phyloP scores from a whole-genome alignment of 768 basidiomycete genomes.

The Podaxis sp. region DNA sequence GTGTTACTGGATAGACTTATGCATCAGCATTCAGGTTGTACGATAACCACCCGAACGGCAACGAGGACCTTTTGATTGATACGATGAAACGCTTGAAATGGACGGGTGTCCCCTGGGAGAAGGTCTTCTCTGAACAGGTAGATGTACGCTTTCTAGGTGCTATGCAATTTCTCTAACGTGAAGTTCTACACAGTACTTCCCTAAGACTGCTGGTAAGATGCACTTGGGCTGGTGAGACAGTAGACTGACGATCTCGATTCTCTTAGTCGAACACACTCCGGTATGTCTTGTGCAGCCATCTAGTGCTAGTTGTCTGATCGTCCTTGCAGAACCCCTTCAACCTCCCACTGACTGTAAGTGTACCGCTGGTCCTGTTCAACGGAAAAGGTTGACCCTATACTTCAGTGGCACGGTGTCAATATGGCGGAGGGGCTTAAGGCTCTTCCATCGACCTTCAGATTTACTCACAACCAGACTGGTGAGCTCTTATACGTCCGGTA shows the following conservation, averaged over 20 bases:
- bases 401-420: constrained; percentile 57
- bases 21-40: constrained; percentile 41
- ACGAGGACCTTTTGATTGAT: constrained; percentile 48
- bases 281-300: constrained; percentile 17
- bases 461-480: constrained; percentile 60
- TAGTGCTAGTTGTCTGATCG: background rate
- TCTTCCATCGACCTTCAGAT: constrained; percentile 50
- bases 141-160: background rate
- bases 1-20: background rate
- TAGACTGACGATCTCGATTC: background rate
- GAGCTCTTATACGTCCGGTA: background rate
- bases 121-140: constrained; percentile 48
- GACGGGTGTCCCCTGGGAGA: constrained; percentile 55
- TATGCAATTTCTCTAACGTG: background rate
- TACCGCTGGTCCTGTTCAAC: background rate
- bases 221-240: background rate
- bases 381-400: constrained; percentile 14
- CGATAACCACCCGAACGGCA: constrained; percentile 49
- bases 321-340: constrained; percentile 45
- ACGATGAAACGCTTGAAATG: constrained; percentile 54
- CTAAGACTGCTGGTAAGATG: constrained; percentile 33
- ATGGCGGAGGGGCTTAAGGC: constrained; percentile 60
- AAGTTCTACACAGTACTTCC: constrained; percentile 41
- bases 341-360: constrained; percentile 35
- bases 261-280: constrained; percentile 29